Evolutionary conservation across 345 rosid species (phyloP).

Genomic region (Moricandia arvensis): DNA sequence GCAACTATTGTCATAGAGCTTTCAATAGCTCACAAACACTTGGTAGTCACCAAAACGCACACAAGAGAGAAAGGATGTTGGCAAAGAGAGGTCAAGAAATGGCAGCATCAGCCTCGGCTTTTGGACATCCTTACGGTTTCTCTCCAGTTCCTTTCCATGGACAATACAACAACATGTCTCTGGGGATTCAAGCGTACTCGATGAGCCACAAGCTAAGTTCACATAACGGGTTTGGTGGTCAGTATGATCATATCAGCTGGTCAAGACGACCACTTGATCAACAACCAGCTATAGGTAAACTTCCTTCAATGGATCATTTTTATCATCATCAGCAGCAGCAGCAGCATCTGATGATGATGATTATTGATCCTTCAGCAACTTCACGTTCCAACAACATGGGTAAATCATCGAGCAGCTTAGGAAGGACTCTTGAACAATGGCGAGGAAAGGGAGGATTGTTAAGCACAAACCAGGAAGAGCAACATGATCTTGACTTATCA

Average conservation of each 20-base stretch:
- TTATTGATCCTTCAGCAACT: slow-evolving; percentile 16
- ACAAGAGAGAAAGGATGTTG: slow-evolving; percentile 75
- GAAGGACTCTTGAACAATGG: slow-evolving; percentile 42
- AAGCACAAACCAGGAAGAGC: slow-evolving; percentile 44
- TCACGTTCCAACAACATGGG: slow-evolving; percentile 23
- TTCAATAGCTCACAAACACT: slow-evolving; percentile 91
- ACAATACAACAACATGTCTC: slow-evolving; percentile 44
- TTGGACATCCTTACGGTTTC: slow-evolving; percentile 61
- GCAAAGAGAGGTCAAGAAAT: slow-evolving; percentile 69
- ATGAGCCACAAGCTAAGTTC: slow-evolving; percentile 56
- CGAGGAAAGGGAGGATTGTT: slow-evolving; percentile 33
- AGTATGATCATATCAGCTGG: slow-evolving; percentile 39
- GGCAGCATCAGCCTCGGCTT: slow-evolving; percentile 42
- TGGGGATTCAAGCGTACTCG: slow-evolving; percentile 66
- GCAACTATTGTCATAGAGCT: slow-evolving; percentile 82
- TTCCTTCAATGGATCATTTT: slow-evolving; percentile 40
- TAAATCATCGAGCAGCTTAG: slow-evolving; percentile 37
- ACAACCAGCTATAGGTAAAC: slow-evolving; percentile 58
- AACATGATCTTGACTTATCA: slow-evolving; percentile 63
- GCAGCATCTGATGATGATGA: no score
- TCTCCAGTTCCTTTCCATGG: slow-evolving; percentile 59
- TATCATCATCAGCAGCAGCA: slow-evolving; percentile 23
- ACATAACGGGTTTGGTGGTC: slow-evolving; percentile 43
- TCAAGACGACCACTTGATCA: slow-evolving; percentile 52
- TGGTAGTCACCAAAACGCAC: slow-evolving; percentile 93